Percentiles rank a stretch among this genome's conserved stretches.
These are phyloP conservation scores for Ganoderma sinense DNA, from an alignment of 1,284 basidiomycete genomes.

Conservation along the genomic window DNA sequence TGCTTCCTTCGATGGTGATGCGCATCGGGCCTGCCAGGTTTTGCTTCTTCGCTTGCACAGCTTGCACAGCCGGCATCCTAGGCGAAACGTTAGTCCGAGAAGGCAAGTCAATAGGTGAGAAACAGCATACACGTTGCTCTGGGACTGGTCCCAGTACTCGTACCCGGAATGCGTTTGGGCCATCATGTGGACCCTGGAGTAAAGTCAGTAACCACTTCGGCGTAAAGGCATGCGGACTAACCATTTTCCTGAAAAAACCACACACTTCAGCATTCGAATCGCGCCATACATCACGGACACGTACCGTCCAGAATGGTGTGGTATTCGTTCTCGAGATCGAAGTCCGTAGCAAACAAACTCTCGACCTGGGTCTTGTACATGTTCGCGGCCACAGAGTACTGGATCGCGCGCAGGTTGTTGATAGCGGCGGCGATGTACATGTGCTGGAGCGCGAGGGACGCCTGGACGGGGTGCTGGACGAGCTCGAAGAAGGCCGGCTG, in stretches of 20 bases:
- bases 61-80: conserved; percentile 64
- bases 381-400: conserved; percentile 70
- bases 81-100: conserved; percentile 2
- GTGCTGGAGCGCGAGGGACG: conserved; percentile 61
- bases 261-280: not conserved
- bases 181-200: conserved; percentile 60
- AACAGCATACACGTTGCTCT: conserved; percentile 59
- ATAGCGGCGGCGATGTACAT: conserved; percentile 65
- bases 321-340: conserved; percentile 65
- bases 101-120: not conserved
- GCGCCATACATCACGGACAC: conserved; percentile 26
- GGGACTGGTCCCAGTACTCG: conserved; percentile 76
- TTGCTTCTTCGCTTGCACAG: conserved; percentile 64
- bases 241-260: conserved; percentile 61
- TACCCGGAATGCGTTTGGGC: conserved; percentile 71
- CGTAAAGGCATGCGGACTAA: conserved; percentile 26
- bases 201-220: not conserved
- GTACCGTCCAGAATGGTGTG: conserved; percentile 63
- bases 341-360: conserved; percentile 65
- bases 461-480: conserved; percentile 68
- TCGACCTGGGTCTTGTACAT: conserved; percentile 60
- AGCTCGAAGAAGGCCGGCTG: conserved; percentile 74
- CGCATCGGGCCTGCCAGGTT: conserved; percentile 67
- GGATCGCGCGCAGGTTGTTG: conserved; percentile 69
- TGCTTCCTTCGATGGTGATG: conserved; percentile 65